A percentile compares a stretch with the other conserved stretches of the same genome.
Conservation (phyloP, 192 early-diverging fungal genomes). For the Podila epicladia region DNA sequence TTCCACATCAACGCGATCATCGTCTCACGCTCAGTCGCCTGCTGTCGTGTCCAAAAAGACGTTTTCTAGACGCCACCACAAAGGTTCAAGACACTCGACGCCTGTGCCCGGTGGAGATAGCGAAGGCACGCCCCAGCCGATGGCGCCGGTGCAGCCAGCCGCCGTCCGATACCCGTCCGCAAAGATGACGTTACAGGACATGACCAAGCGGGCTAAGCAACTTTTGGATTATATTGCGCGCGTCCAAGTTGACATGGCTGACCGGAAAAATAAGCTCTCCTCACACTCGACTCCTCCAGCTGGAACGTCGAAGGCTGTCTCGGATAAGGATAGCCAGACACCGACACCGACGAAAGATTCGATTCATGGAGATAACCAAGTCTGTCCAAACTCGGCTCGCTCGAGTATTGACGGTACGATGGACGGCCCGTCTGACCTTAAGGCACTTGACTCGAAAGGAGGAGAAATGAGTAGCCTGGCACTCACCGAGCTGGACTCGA, state of each 20-base stretch:
- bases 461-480: not conserved
- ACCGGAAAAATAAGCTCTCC: slow-evolving; percentile 6
- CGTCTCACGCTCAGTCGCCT: not conserved
- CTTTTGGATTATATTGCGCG: slow-evolving; percentile 68
- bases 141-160: slow-evolving; percentile 50
- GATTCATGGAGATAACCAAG: not conserved
- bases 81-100: slow-evolving; percentile 9
- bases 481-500: slow-evolving; percentile 6
- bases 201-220: slow-evolving; percentile 73
- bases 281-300: not conserved
- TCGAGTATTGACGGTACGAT: not conserved
- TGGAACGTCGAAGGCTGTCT: not conserved
- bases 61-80: not conserved
- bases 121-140: slow-evolving; percentile 33
- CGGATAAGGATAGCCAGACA: not conserved
- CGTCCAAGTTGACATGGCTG: slow-evolving; percentile 54
- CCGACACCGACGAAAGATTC: not conserved
- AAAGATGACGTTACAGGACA: slow-evolving; percentile 65
- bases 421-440: not conserved
- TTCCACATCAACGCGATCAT: not conserved
- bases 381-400: slow-evolving; percentile 1
- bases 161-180: slow-evolving; percentile 63
- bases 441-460: not conserved
- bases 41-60: not conserved
- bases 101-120: not conserved